Evolutionary conservation across 2,329 filamentous ascomycete genomes (phyloP).

Genomic region (Truncatella angustata): DNA sequence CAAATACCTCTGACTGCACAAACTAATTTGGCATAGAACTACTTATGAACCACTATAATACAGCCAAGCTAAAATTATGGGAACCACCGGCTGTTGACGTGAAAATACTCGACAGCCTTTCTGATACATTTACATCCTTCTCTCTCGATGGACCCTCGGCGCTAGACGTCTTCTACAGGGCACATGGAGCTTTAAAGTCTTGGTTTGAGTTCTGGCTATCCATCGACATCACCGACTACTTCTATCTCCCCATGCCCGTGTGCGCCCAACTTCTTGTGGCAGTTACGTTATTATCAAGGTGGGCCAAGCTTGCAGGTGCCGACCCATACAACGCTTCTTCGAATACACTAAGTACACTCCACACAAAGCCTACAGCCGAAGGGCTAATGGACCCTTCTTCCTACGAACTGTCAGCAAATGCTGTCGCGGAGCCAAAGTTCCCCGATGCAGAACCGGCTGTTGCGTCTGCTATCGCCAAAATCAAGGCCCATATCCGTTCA

Average conservation of each 20-base stretch:
- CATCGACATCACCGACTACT: constrained; percentile 41
- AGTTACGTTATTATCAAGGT: constrained; percentile 49
- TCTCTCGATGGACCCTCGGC: constrained; percentile 37
- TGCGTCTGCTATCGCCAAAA: constrained; percentile 36
- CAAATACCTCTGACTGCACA: too few species aligned
- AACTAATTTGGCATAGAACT: too few species aligned
- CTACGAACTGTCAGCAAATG: neutral
- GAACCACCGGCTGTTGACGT: constrained; percentile 46
- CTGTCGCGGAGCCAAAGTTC: constrained; percentile 14
- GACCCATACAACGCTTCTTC: constrained; percentile 19
- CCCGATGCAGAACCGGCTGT: constrained; percentile 24
- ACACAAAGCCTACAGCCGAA: constrained; percentile 9
- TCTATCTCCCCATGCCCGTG: constrained; percentile 43
- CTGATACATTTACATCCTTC: constrained; percentile 38
- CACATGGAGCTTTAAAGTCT: constrained; percentile 42
- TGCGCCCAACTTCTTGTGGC: constrained; percentile 48
- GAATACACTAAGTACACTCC: neutral
- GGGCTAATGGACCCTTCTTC: constrained; percentile 1
- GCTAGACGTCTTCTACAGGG: constrained; percentile 49
- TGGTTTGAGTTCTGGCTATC: constrained; percentile 50
- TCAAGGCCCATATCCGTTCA: constrained; percentile 39
- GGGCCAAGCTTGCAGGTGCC: constrained; percentile 45
- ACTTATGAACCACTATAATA: constrained; percentile 38
- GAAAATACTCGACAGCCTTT: constrained; percentile 38
- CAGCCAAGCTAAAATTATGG: constrained; percentile 42